A percentile compares a stretch with the other conserved stretches of the same genome.
Conservation (phyloP, 2,329 filamentous ascomycete species). For the Gnomoniopsis sp. region DNA sequence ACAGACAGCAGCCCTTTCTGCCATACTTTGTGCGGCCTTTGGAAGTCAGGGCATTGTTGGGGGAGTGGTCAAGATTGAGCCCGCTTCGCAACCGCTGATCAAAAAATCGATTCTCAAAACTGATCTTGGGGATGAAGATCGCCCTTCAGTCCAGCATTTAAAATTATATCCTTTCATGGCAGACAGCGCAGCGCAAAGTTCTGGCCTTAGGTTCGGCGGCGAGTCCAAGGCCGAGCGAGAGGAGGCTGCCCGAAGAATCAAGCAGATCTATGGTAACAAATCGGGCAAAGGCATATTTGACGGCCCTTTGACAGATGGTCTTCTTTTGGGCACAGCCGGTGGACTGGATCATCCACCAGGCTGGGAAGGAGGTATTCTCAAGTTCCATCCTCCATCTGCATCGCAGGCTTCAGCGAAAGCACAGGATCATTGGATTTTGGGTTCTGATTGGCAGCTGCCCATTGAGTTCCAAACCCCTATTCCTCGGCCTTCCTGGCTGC, state of each 20-base stretch:
- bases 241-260: constrained; percentile 69
- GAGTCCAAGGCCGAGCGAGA: constrained; percentile 82
- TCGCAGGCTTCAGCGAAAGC: constrained; percentile 44
- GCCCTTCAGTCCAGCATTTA: constrained; percentile 45
- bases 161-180: constrained; percentile 78
- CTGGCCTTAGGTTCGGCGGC: constrained; percentile 80
- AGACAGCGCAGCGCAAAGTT: constrained; percentile 49
- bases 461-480: constrained; percentile 77
- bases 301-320: constrained; percentile 86
- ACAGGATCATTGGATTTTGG: constrained; percentile 66
- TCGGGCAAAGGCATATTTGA: constrained; percentile 63
- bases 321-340: constrained; percentile 62
- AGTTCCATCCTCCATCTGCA: constrained; percentile 62
- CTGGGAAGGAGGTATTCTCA: constrained; percentile 82
- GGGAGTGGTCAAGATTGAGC: constrained; percentile 82
- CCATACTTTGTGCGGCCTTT: constrained; percentile 70
- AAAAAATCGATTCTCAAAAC: constrained; percentile 51
- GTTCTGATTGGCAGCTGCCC: constrained; percentile 68
- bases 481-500: constrained; percentile 57
- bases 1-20: constrained; percentile 76
- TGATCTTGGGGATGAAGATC: constrained; percentile 35
- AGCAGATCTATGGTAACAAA: constrained; percentile 64
- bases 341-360: constrained; percentile 52
- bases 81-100: constrained; percentile 69
- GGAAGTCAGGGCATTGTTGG: constrained; percentile 73